These are phyloP conservation scores for Melampsora abietis-canadensis DNA, from an alignment of 1,284 basidiomycete genomes.

Conservation along the genomic window DNA sequence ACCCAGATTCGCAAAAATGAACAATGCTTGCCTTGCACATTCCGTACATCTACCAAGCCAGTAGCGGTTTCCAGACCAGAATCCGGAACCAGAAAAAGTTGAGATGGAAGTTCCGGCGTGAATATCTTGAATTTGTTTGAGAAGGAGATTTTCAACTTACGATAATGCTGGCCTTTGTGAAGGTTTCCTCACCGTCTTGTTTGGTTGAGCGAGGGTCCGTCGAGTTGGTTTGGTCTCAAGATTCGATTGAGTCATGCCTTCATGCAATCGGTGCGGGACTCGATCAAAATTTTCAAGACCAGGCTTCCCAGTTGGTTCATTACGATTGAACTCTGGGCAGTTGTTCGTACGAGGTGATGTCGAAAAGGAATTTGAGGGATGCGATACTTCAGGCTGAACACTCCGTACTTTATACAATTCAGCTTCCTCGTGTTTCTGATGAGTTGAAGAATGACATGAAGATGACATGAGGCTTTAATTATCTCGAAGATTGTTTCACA, in stretches of 20 bases:
- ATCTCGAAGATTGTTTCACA: no score
- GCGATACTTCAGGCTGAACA: background rate
- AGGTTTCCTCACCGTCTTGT: background rate
- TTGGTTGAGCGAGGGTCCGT: background rate
- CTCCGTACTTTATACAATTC: background rate
- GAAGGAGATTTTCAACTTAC: background rate
- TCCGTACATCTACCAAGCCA: background rate
- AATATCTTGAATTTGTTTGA: background rate
- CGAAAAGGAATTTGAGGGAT: background rate
- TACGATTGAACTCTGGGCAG: background rate
- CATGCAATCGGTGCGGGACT: background rate
- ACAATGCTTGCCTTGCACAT: slow-evolving; percentile 1
- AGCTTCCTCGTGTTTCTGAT: background rate
- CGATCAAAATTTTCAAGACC: background rate
- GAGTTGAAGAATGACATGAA: background rate
- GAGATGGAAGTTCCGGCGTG: background rate
- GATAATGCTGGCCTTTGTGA: slow-evolving; percentile 8
- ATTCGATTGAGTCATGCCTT: background rate
- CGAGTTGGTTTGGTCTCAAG: background rate
- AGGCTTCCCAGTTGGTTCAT: background rate
- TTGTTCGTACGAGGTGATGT: background rate
- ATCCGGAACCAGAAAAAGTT: background rate
- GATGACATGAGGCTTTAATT: background rate
- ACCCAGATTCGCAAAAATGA: background rate
- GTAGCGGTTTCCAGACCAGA: background rate